Conservation (phyloP, 352 stramenopile genomes). For the Globisporangium spinosum region DNA sequence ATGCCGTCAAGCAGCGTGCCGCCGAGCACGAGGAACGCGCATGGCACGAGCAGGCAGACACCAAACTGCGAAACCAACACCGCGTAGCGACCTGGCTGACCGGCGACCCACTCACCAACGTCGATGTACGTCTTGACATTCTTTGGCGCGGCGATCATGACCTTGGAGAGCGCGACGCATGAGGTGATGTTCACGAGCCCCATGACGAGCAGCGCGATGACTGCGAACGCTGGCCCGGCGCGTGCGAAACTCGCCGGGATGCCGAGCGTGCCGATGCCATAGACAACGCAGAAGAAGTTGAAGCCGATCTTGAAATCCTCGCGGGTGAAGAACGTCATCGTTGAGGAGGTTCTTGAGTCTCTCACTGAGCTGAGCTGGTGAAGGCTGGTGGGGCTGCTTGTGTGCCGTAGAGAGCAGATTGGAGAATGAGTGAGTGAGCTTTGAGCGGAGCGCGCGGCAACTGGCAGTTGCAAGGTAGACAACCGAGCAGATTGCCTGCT, state of each 20-base stretch:
- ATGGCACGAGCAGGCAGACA: slow-evolving; percentile 52
- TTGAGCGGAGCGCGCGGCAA: background rate
- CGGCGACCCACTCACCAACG: slow-evolving; percentile 56
- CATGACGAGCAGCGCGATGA: slow-evolving; percentile 54
- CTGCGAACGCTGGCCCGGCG: slow-evolving; percentile 39
- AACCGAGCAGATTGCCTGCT: background rate
- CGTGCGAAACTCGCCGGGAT: slow-evolving; percentile 63
- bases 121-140: slow-evolving; percentile 60
- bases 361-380: background rate
- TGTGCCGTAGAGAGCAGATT: slow-evolving; percentile 11
- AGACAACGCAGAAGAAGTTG: slow-evolving; percentile 66
- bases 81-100: slow-evolving; percentile 39
- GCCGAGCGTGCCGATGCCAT: slow-evolving; percentile 60
- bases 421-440: background rate
- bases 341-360: slow-evolving; percentile 3
- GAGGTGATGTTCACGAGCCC: slow-evolving; percentile 58
- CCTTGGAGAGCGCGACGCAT: slow-evolving; percentile 50
- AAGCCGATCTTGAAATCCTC: slow-evolving; percentile 64
- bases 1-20: slow-evolving; percentile 52
- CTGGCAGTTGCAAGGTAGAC: background rate
- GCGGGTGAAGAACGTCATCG: slow-evolving; percentile 55
- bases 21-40: slow-evolving; percentile 57
- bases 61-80: slow-evolving; percentile 54
- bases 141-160: slow-evolving; percentile 56
- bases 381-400: background rate